Percentiles rank a stretch among this genome's conserved stretches.
These are phyloP conservation scores for Scheffersomyces parashehatae DNA, from an alignment of 1,139 yeast genomes.

Conservation along the genomic window DNA sequence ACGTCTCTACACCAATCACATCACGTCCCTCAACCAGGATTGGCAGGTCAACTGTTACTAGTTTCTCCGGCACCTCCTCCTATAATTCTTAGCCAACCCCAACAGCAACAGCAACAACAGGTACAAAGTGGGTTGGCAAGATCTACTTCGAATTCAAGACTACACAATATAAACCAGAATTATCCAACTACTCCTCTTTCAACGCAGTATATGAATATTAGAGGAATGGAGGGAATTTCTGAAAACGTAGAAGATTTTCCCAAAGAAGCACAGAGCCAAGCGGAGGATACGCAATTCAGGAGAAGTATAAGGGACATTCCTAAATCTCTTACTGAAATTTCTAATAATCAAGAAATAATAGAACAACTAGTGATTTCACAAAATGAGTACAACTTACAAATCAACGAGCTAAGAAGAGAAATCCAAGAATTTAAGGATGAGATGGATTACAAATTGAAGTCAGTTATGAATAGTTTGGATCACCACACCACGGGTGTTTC, in stretches of 20 bases:
- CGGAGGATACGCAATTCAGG: not conserved
- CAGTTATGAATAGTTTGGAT: conserved; percentile 5
- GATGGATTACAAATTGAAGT: conserved; percentile 8
- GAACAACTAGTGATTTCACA: conserved; percentile 9
- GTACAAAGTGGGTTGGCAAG: conserved; percentile 1
- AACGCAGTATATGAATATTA: too few relatives aligned
- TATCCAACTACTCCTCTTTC: too few relatives aligned
- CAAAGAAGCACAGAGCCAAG: too few relatives aligned
- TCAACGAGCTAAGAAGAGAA: conserved; percentile 8
- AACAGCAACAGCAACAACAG: conserved; percentile 2
- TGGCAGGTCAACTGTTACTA: too few relatives aligned
- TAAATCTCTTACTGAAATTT: not conserved
- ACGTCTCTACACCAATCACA: too few relatives aligned
- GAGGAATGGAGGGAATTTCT: too few relatives aligned
- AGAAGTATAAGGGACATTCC: not conserved
- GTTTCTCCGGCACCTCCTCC: too few relatives aligned
- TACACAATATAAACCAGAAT: too few relatives aligned
- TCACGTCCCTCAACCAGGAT: too few relatives aligned
- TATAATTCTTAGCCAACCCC: not conserved
- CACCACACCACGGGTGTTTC: conserved; percentile 8
- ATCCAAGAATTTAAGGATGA: conserved; percentile 8
- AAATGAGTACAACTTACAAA: conserved; percentile 5
- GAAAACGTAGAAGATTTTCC: too few relatives aligned
- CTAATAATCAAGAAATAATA: conserved; percentile 2
- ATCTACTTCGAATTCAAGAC: too few relatives aligned